Percentiles rank a stretch among this genome's conserved stretches.
These are phyloP conservation scores for Massariosphaeria phaeospora DNA, from an alignment of 495 filamentous ascomycete species.

Conservation along the genomic window DNA sequence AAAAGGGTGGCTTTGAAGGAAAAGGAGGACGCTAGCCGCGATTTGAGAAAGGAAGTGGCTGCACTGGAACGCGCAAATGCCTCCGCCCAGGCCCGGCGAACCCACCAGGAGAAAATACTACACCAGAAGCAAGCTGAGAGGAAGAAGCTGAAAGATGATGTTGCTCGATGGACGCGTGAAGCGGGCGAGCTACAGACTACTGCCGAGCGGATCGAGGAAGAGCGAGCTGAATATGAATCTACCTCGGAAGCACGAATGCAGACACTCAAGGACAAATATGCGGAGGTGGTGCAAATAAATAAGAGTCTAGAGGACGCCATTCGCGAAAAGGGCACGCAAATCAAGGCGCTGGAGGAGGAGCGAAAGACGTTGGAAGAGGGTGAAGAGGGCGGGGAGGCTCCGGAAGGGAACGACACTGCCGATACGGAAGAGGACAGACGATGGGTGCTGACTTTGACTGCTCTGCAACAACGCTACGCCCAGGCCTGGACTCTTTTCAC, in stretches of 20 bases:
- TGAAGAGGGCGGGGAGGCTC: slow-evolving; percentile 48
- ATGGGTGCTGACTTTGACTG: slow-evolving; percentile 50
- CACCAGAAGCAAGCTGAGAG: slow-evolving; percentile 60
- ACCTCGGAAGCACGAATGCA: slow-evolving; percentile 46
- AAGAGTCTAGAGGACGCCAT: slow-evolving; percentile 59
- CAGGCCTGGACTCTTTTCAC: slow-evolving; percentile 21
- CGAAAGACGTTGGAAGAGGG: slow-evolving; percentile 46
- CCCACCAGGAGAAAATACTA: slow-evolving; percentile 65
- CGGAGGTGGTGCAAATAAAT: slow-evolving; percentile 50
- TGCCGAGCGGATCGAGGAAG: slow-evolving; percentile 46
- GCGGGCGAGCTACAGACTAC: slow-evolving; percentile 49
- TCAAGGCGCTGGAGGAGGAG: slow-evolving; percentile 61
- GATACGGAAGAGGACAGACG: slow-evolving; percentile 55
- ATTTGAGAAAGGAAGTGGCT: slow-evolving; percentile 70
- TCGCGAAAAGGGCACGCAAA: slow-evolving; percentile 54
- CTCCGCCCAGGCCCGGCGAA: slow-evolving; percentile 71
- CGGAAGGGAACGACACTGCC: slow-evolving; percentile 45
- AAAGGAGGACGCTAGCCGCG: slow-evolving; percentile 30
- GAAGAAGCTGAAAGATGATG: slow-evolving; percentile 57
- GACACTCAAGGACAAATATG: slow-evolving; percentile 49
- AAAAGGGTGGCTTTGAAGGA: slow-evolving; percentile 42
- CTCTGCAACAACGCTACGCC: slow-evolving; percentile 50
- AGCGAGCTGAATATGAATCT: slow-evolving; percentile 46
- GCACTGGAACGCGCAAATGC: slow-evolving; percentile 76
- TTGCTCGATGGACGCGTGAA: slow-evolving; percentile 54